Conservation (phyloP, 768 basidiomycete species). For the Cystofilobasidium macerans region DNA sequence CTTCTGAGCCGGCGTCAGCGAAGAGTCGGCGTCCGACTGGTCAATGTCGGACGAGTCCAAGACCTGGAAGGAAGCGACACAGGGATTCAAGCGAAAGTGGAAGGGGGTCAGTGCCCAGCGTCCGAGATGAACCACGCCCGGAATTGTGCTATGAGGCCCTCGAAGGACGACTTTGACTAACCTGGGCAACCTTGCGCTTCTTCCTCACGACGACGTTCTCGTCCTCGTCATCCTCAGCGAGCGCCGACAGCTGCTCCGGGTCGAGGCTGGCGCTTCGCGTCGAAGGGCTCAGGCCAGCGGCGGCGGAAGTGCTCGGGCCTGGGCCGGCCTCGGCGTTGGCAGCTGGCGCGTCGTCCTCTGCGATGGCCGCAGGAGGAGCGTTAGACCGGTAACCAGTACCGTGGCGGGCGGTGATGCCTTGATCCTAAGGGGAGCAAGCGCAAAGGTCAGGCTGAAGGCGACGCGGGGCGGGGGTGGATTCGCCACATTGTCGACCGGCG, state of each 20-base stretch:
- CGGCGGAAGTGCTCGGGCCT: slow-evolving; percentile 4
- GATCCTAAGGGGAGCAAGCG: slow-evolving; percentile 18
- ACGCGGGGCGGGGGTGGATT: not conserved
- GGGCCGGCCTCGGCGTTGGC: slow-evolving; percentile 7
- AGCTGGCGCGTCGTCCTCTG: not conserved
- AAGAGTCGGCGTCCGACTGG: not conserved
- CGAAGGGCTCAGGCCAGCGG: not conserved
- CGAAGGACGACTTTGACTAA: not conserved
- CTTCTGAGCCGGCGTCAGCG: not conserved
- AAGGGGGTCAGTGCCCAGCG: no score
- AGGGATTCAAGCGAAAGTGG: not conserved
- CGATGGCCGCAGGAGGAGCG: not conserved
- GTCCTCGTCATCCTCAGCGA: not conserved
- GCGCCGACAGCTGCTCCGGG: not conserved
- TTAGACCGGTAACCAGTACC: slow-evolving; percentile 15
- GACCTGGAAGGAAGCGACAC: not conserved
- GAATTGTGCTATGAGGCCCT: no score
- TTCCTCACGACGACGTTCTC: not conserved
- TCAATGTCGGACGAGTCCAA: slow-evolving; percentile 24
- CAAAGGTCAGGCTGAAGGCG: not conserved
- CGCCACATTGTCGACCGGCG: not conserved
- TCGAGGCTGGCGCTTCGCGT: not conserved
- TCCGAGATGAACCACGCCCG: no score
- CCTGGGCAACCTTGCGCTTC: not conserved
- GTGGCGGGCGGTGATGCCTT: slow-evolving; percentile 21